phyloP scores from a whole-genome alignment of 495 filamentous ascomycete genomes.

The Penicillium ochrochloron region DNA sequence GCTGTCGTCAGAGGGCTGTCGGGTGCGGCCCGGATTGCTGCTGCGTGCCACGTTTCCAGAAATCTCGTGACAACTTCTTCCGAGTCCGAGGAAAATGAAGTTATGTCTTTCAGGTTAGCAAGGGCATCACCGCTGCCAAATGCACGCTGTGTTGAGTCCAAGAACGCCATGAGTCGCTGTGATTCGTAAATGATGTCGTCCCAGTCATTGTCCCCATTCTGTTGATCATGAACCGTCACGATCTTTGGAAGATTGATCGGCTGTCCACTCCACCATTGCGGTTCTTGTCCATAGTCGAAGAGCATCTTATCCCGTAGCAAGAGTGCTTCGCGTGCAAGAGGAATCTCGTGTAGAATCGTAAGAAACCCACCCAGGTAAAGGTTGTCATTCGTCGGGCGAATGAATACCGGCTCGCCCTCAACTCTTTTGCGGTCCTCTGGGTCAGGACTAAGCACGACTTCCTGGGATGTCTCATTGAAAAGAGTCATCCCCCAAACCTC shows the following conservation, averaged over 20 bases:
- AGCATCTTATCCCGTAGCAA: slow-evolving; percentile 57
- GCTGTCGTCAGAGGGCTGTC: slow-evolving; percentile 43
- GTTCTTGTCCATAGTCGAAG: slow-evolving; percentile 67
- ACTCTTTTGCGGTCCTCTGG: slow-evolving; percentile 64
- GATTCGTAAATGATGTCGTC: slow-evolving; percentile 55
- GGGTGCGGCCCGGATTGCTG: slow-evolving; percentile 45
- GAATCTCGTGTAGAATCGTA: slow-evolving; percentile 83
- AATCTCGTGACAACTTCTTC: slow-evolving; percentile 41
- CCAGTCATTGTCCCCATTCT: slow-evolving; percentile 41
- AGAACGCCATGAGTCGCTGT: slow-evolving; percentile 86
- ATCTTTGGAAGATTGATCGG: slow-evolving; percentile 62
- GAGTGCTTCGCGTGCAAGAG: slow-evolving; percentile 75
- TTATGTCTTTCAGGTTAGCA: slow-evolving; percentile 48
- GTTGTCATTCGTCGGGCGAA: slow-evolving; percentile 64
- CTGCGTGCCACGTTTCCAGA: slow-evolving; percentile 48
- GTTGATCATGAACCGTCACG: slow-evolving; percentile 54
- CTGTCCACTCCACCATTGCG: slow-evolving; percentile 86
- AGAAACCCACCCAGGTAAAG: slow-evolving; percentile 70
- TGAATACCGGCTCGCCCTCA: slow-evolving; percentile 66
- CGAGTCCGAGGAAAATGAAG: slow-evolving; percentile 36
- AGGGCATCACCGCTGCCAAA: slow-evolving; percentile 77
- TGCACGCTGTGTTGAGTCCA: slow-evolving; percentile 76
- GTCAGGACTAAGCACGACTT: slow-evolving; percentile 64
- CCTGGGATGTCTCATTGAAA: slow-evolving; percentile 56
- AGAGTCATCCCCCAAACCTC: slow-evolving; percentile 77